These are phyloP conservation scores for Metschnikowia lochheadii DNA, from an alignment of 805 yeast genomes.

Conservation along the genomic window DNA sequence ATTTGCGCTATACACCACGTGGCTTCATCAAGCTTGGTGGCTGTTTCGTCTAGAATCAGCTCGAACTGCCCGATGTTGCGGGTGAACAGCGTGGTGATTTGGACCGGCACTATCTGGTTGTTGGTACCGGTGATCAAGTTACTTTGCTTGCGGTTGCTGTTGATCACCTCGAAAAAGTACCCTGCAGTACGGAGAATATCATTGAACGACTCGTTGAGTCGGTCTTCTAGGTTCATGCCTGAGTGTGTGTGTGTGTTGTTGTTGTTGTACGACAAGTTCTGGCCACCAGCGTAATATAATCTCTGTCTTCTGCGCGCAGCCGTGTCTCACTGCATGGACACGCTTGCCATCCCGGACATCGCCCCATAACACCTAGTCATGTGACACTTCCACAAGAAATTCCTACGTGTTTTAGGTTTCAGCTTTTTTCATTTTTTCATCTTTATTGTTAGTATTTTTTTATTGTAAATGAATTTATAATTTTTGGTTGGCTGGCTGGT, in stretches of 20 bases:
- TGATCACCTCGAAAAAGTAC: slow-evolving; percentile 40
- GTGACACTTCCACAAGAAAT: too few species aligned
- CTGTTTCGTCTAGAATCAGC: slow-evolving; percentile 40
- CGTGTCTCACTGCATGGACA: background rate
- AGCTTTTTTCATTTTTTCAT: too few species aligned
- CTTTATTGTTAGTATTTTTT: too few species aligned
- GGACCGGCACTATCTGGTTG: slow-evolving; percentile 37
- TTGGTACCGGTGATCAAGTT: slow-evolving; percentile 40
- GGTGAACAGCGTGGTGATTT: slow-evolving; percentile 33
- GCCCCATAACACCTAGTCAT: too few species aligned
- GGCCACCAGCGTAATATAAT: too few species aligned
- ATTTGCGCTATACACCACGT: slow-evolving; percentile 43
- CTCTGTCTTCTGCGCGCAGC: slow-evolving; percentile 1
- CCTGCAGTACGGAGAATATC: slow-evolving; percentile 41
- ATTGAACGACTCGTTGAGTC: slow-evolving; percentile 37
- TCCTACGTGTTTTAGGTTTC: too few species aligned
- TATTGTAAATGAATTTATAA: too few species aligned
- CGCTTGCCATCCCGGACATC: background rate
- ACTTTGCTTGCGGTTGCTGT: slow-evolving; percentile 38
- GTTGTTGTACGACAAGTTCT: too few species aligned
- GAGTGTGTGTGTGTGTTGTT: too few species aligned
- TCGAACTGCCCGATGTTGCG: slow-evolving; percentile 36
- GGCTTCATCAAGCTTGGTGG: slow-evolving; percentile 39
- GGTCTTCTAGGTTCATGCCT: slow-evolving; percentile 36
- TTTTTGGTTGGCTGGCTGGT: too few species aligned